Evolutionary conservation across 768 basidiomycete species (phyloP).

Genomic region (Trametes villosa): DNA sequence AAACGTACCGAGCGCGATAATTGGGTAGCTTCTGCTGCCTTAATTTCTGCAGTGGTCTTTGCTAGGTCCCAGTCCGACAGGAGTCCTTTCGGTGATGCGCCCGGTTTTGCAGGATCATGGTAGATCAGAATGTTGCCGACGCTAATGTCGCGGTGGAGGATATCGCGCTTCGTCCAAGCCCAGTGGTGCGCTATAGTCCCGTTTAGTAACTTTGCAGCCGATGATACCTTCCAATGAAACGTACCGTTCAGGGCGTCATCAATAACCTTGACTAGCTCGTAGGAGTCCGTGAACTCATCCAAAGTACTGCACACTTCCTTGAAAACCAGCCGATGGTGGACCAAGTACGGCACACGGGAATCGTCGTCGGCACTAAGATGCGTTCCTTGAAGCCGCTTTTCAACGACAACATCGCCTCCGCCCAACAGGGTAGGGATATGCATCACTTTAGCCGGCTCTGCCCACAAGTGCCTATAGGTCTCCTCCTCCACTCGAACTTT

Average conservation of each 20-base stretch:
- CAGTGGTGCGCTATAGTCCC: background rate
- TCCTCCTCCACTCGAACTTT: background rate
- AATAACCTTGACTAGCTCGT: background rate
- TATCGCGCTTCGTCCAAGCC: background rate
- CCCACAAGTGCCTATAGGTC: background rate
- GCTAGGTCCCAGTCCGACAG: background rate
- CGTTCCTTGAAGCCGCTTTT: background rate
- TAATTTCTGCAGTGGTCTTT: background rate
- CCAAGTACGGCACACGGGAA: background rate
- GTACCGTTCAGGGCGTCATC: background rate
- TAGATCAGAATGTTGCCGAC: background rate
- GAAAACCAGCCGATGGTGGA: background rate
- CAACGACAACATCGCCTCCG: background rate
- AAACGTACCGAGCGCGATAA: background rate
- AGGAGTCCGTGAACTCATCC: background rate
- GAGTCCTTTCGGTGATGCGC: background rate
- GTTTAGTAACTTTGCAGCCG: too few relatives aligned
- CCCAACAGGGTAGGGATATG: background rate
- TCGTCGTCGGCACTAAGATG: background rate
- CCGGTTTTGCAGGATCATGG: background rate
- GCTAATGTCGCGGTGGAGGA: background rate
- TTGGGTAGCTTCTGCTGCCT: background rate
- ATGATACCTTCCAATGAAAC: too few relatives aligned
- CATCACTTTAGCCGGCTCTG: background rate
- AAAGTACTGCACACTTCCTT: background rate